Percentiles rank a stretch among this genome's conserved stretches.
Conservation (phyloP, 768 basidiomycete genomes). For the Ramaria rubella region DNA sequence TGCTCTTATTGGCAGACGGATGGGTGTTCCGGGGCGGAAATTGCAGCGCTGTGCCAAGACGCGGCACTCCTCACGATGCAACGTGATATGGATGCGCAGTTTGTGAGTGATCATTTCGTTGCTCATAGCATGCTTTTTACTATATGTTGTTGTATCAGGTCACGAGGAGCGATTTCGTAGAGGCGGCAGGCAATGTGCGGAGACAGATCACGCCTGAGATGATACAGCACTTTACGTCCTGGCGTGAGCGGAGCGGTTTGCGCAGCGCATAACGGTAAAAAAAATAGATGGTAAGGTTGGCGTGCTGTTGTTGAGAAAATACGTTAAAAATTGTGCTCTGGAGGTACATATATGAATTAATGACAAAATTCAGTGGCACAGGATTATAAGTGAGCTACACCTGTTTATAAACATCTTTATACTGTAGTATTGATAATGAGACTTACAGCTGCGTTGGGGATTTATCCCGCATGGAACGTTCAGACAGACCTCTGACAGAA, state of each 20-base stretch:
- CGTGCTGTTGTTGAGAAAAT: too few species aligned
- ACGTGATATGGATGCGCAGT: slow-evolving; percentile 67
- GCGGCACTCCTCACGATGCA: slow-evolving; percentile 93
- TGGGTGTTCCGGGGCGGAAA: slow-evolving; percentile 95
- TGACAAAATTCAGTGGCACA: too few species aligned
- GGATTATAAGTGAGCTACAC: too few species aligned
- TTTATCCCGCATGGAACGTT: too few species aligned
- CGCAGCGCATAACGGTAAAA: slow-evolving; percentile 7
- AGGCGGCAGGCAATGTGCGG: slow-evolving; percentile 66
- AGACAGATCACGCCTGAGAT: slow-evolving; percentile 82
- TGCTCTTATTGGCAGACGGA: slow-evolving; percentile 52
- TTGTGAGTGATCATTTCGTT: slow-evolving; percentile 41
- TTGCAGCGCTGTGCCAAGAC: slow-evolving; percentile 89
- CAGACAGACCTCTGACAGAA: too few species aligned
- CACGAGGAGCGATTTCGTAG: slow-evolving; percentile 60
- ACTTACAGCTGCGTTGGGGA: too few species aligned
- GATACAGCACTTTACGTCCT: slow-evolving; percentile 61
- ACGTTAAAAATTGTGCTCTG: too few species aligned
- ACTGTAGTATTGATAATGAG: too few species aligned
- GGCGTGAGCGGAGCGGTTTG: slow-evolving; percentile 38
- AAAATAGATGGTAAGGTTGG: too few species aligned
- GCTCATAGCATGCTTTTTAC: background rate
- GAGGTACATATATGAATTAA: too few species aligned
- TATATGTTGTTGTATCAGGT: slow-evolving; percentile 43
- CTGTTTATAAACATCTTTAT: too few species aligned